Conservation (phyloP, 2,329 filamentous ascomycete genomes). For the Colletotrichum eremochloae region DNA sequence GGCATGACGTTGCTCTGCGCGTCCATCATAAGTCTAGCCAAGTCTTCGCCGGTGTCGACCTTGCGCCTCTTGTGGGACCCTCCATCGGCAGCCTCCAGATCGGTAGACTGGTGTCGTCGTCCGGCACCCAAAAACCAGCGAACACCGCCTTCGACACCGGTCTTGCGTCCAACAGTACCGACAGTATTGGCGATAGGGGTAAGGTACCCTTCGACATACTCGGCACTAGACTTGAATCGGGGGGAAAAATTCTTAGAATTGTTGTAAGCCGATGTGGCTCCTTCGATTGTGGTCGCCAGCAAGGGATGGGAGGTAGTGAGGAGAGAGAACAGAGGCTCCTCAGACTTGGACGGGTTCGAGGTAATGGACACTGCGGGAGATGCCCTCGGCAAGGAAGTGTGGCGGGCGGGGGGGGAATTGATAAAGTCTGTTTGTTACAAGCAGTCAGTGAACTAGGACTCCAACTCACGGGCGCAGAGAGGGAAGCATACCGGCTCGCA, state of each 20-base stretch:
- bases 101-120: constrained; percentile 64
- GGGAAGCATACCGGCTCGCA: constrained; percentile 74
- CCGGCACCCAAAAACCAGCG: constrained; percentile 82
- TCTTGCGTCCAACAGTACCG: constrained; percentile 84
- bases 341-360: constrained; percentile 52
- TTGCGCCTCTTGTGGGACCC: constrained; percentile 71
- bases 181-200: constrained; percentile 90
- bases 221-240: constrained; percentile 87
- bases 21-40: constrained; percentile 39
- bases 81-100: constrained; percentile 60
- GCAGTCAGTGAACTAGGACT: background rate
- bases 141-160: constrained; percentile 88
- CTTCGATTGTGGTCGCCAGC: constrained; percentile 86
- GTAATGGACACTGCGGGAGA: constrained; percentile 53
- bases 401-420: constrained; percentile 69
- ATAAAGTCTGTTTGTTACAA: constrained; percentile 68
- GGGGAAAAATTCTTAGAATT: constrained; percentile 92
- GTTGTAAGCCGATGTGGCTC: constrained; percentile 87
- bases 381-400: constrained; percentile 56
- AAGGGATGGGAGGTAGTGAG: constrained; percentile 90
- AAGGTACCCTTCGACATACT: constrained; percentile 90
- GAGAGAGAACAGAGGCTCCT: constrained; percentile 86
- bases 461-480: constrained; percentile 36
- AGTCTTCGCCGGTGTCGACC: constrained; percentile 60
- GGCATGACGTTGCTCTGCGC: constrained; percentile 40